Conservation (phyloP, 768 basidiomycete species). For the Calvatia gigantea region DNA sequence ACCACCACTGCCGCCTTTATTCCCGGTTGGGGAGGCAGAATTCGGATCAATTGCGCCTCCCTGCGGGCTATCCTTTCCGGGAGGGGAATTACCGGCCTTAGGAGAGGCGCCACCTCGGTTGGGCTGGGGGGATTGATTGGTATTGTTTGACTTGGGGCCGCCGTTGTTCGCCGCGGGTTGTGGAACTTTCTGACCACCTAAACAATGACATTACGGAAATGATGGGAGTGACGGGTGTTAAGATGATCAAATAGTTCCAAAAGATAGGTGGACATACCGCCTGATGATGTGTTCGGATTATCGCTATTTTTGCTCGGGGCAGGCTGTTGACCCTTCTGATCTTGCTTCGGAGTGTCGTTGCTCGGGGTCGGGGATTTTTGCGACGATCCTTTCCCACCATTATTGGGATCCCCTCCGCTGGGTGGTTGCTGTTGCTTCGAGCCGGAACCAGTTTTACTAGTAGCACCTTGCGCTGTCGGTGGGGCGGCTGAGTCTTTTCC, state of each 20-base stretch:
- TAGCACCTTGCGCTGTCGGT: background rate
- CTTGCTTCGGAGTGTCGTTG: background rate
- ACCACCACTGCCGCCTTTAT: background rate
- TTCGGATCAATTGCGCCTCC: too few species aligned
- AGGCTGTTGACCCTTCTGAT: background rate
- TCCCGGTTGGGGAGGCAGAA: background rate
- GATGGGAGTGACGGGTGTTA: background rate
- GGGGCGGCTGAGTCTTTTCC: background rate
- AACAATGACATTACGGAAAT: background rate
- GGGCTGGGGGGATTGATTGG: background rate
- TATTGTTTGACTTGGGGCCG: background rate
- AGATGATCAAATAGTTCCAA: background rate
- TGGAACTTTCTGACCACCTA: background rate
- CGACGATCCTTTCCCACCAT: background rate
- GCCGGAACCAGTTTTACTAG: background rate
- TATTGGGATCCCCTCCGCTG: background rate
- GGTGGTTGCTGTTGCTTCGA: background rate
- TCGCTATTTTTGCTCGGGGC: background rate
- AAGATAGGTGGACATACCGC: background rate
- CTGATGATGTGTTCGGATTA: background rate
- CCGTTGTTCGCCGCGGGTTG: background rate
- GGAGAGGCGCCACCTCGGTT: background rate
- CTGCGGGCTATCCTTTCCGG: background rate
- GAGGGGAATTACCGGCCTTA: background rate
- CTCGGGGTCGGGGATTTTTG: background rate